phyloP scores from a whole-genome alignment of 352 stramenopile species.

The Phytopythium vexans region DNA sequence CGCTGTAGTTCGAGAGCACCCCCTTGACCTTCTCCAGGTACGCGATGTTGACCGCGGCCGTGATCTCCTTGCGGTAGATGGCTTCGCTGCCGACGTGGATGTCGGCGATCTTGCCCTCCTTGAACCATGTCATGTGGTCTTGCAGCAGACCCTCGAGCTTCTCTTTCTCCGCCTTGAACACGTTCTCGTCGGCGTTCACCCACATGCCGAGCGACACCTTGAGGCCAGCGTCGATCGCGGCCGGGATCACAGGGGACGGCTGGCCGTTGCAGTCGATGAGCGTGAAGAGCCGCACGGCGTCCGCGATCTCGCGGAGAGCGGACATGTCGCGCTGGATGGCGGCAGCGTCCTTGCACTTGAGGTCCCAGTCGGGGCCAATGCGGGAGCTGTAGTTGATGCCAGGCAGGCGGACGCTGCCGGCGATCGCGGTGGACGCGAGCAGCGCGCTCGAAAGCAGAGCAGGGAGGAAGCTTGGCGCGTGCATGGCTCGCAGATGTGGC shows the following conservation, averaged over 20 bases:
- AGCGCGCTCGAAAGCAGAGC: constrained; percentile 3
- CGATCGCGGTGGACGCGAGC: neutral
- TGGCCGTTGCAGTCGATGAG: constrained; percentile 56
- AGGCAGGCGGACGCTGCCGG: constrained; percentile 32
- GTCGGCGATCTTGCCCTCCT: constrained; percentile 27
- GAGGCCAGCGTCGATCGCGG: constrained; percentile 39
- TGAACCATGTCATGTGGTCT: constrained; percentile 15
- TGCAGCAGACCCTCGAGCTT: constrained; percentile 33
- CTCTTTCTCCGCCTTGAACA: constrained; percentile 42
- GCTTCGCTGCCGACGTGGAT: constrained; percentile 73
- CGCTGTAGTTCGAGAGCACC: constrained; percentile 11
- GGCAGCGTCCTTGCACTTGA: constrained; percentile 37
- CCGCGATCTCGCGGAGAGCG: constrained; percentile 34
- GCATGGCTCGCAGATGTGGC: no score
- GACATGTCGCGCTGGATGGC: constrained; percentile 42
- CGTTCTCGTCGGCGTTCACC: constrained; percentile 31
- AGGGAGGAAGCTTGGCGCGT: constrained; percentile 1
- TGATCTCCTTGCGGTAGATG: constrained; percentile 63
- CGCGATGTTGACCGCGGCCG: constrained; percentile 28
- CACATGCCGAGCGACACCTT: constrained; percentile 62
- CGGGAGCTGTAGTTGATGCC: constrained; percentile 77
- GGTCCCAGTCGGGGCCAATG: constrained; percentile 44
- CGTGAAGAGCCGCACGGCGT: constrained; percentile 50
- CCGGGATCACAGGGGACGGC: constrained; percentile 32
- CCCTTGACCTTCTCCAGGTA: constrained; percentile 43